phyloP scores from a whole-genome alignment of 2,329 filamentous ascomycete genomes.

The Aspergillus fructus region DNA sequence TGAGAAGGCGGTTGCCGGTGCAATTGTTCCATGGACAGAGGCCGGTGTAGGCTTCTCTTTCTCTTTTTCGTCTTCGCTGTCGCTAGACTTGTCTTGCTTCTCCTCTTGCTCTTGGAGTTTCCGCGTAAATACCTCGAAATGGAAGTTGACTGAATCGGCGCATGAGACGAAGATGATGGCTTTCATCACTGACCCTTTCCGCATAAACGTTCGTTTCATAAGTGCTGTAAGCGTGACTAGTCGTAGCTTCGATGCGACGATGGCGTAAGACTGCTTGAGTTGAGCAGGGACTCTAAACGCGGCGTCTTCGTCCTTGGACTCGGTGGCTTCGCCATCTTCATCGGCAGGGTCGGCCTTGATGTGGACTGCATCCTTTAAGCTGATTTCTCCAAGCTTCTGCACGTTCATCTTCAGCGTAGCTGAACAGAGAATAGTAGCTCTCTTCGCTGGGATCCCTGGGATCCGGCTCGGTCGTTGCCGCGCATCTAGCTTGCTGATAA shows the following conservation, averaged over 20 bases:
- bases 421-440: slow-evolving; percentile 88
- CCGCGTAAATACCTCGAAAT: slow-evolving; percentile 76
- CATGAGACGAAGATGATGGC: slow-evolving; percentile 96
- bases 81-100: slow-evolving; percentile 21
- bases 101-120: slow-evolving; percentile 29
- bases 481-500: slow-evolving; percentile 75
- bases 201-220: slow-evolving; percentile 81
- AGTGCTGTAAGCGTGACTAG: slow-evolving; percentile 83
- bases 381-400: slow-evolving; percentile 89
- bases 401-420: slow-evolving; percentile 98
- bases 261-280: slow-evolving; percentile 85
- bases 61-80: slow-evolving; percentile 16
- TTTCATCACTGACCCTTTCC: slow-evolving; percentile 92
- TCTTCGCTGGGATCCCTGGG: slow-evolving; percentile 66
- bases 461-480: slow-evolving; percentile 63
- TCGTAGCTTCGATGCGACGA: slow-evolving; percentile 85
- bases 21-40: slow-evolving; percentile 43
- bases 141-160: slow-evolving; percentile 94
- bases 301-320: slow-evolving; percentile 50
- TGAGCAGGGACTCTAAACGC: slow-evolving; percentile 83
- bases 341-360: slow-evolving; percentile 67
- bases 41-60: slow-evolving; percentile 22
- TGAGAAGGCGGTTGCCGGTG: slow-evolving; percentile 69
- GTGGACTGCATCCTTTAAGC: slow-evolving; percentile 86
- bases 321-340: slow-evolving; percentile 53